Conservation (phyloP, 306 rosid species). For the Fragaria iinumae region DNA sequence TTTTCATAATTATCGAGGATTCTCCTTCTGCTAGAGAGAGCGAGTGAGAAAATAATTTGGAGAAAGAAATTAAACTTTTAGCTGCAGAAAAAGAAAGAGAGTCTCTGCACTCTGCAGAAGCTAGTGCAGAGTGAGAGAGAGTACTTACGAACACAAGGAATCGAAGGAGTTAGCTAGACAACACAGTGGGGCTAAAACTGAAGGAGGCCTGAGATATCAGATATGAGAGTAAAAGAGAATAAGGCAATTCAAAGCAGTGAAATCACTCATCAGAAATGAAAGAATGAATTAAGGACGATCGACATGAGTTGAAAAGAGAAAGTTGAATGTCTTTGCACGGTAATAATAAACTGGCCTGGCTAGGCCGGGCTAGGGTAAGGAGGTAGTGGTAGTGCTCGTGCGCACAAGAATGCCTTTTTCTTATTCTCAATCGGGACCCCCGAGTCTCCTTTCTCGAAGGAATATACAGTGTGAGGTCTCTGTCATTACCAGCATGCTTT, state of each 20-base stretch:
- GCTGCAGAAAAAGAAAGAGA: constrained; percentile 18
- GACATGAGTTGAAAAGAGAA: constrained; percentile 41
- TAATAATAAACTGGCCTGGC: neutral
- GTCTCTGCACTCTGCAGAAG: constrained; percentile 5
- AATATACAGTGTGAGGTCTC: constrained; percentile 89
- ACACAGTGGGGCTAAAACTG: constrained; percentile 24
- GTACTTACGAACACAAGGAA: constrained; percentile 22
- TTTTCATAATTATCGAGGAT: constrained; percentile 50
- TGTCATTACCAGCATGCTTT: constrained; percentile 87
- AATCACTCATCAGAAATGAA: constrained; percentile 9
- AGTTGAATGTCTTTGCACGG: constrained; percentile 52
- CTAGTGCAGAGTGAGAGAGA: neutral
- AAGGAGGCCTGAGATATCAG: neutral
- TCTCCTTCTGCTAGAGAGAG: constrained; percentile 29
- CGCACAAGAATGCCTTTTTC: constrained; percentile 33
- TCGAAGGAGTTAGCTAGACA: constrained; percentile 30
- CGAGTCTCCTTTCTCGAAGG: constrained; percentile 79
- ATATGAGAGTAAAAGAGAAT: neutral
- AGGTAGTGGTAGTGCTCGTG: constrained; percentile 59
- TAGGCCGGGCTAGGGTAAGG: neutral
- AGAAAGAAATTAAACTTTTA: constrained; percentile 13
- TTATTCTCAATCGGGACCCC: constrained; percentile 39
- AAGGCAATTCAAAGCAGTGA: neutral
- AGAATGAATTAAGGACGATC: constrained; percentile 23
- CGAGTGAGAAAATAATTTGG: neutral